These are phyloP conservation scores for Tetracladium setigerum DNA, from an alignment of 495 filamentous ascomycete genomes.

Conservation along the genomic window DNA sequence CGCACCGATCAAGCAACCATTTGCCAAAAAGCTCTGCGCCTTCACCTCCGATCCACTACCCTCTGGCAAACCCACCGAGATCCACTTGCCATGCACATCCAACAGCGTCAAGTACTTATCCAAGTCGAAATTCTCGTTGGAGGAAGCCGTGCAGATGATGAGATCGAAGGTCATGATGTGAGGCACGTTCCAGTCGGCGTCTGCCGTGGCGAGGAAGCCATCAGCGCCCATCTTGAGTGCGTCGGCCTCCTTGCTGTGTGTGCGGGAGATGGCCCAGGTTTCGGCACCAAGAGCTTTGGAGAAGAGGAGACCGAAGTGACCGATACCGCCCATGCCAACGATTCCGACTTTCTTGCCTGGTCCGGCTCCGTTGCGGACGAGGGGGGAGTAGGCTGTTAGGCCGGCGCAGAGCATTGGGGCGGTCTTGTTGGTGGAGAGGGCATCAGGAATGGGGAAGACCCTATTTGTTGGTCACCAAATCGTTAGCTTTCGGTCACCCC, in stretches of 20 bases:
- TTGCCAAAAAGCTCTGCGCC: constrained; percentile 67
- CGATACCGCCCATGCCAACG: constrained; percentile 63
- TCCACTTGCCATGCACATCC: constrained; percentile 76
- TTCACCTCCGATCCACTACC: constrained; percentile 65
- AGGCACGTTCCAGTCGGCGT: constrained; percentile 56
- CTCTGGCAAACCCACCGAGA: constrained; percentile 80
- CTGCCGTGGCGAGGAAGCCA: constrained; percentile 60
- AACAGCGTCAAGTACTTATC: constrained; percentile 67
- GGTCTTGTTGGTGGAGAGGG: constrained; percentile 53
- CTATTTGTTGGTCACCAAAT: constrained; percentile 11
- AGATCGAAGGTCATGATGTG: constrained; percentile 50
- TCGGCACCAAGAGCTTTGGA: constrained; percentile 65
- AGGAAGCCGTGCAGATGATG: constrained; percentile 51
- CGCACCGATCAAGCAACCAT: constrained; percentile 73
- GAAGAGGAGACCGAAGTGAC: constrained; percentile 66
- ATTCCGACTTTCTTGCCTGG: constrained; percentile 79
- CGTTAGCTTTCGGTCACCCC: constrained; percentile 13
- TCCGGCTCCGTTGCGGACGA: constrained; percentile 65
- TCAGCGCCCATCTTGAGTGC: constrained; percentile 63
- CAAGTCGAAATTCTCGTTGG: constrained; percentile 46
- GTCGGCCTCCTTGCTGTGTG: constrained; percentile 61
- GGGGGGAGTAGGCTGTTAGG: constrained; percentile 70
- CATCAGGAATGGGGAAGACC: constrained; percentile 73
- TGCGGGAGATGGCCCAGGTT: constrained; percentile 61
- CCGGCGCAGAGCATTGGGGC: constrained; percentile 91